phyloP scores from a whole-genome alignment of 2,329 filamentous ascomycete genomes.

The Fusarium sp. region DNA sequence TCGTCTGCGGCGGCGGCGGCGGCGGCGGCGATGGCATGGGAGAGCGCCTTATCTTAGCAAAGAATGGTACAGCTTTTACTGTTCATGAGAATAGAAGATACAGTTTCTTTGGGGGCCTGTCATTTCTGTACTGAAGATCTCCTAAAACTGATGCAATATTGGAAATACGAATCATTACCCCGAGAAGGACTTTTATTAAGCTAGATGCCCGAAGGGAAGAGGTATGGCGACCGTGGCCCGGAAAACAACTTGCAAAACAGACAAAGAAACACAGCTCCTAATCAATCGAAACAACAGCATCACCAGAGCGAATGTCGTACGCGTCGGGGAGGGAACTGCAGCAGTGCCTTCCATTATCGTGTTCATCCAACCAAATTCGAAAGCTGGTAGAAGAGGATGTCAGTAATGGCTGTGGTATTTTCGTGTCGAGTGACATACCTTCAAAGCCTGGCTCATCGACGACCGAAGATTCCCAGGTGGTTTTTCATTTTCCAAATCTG shows the following conservation, averaged over 20 bases:
- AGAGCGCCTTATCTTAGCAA: neutral
- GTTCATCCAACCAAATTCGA: too few species aligned
- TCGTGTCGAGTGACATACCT: neutral
- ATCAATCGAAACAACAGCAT: too few species aligned
- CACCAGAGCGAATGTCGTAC: too few species aligned
- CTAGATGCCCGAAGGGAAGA: neutral
- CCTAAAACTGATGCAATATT: neutral
- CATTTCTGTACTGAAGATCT: neutral
- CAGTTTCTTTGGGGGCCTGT: too few species aligned
- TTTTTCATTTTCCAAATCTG: neutral
- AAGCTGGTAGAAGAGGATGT: neutral
- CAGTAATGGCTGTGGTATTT: neutral
- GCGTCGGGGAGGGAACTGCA: too few species aligned
- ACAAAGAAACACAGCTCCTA: neutral
- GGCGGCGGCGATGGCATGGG: too few species aligned
- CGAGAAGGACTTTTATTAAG: neutral
- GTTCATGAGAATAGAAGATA: neutral
- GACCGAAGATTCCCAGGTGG: neutral
- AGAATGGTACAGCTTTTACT: fast-evolving
- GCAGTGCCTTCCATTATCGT: too few species aligned
- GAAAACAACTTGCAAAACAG: neutral
- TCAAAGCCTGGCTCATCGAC: neutral
- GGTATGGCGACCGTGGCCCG: neutral
- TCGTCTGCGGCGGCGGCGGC: neutral
- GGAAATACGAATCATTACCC: neutral